Base-by-base conservation (phyloP, 768 basidiomycete species). In the Pluteus cervinus region DNA sequence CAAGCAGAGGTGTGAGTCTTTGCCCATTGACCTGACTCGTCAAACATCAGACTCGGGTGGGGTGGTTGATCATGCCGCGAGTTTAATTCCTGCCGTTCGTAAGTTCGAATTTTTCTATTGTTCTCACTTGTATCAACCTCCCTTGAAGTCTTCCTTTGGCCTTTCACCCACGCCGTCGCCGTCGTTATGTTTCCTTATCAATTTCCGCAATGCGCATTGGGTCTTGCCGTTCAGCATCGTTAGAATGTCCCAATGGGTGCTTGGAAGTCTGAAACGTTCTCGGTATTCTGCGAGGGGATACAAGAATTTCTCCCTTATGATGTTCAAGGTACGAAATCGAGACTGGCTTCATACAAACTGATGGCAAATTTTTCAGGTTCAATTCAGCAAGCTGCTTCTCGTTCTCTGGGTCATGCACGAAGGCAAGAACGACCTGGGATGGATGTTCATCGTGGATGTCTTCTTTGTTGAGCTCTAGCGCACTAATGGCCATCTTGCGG, bases 401-500 rank as follows among this genome's bases (percentile, higher is more conserved):
- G 46, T 76, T 79, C 43, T 89, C 81, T 20, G 60, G 65, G 54
- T 93, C 88, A 29, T 77, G 69, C 81, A 94, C 88, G 54, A 98
- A 81, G 34, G 80, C 62, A 10, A 75, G 74, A 33, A 99, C 90
- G 6, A 87, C 83, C 47, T 84, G 79, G 2, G 94, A 97, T 18
- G 92, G 86, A 54, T 93, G 87, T 49, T 86, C 79, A 46, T 88
- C 88, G 40, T 87, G 86, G 23, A 90, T 72, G 62, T 99, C 96
- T 57, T 98, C 96, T 51, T 93, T 91, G 47, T 99, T 96, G n/a
- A 89, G 73, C 54, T 96, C 94, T 9, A 97, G 74, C 4, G 94
- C 90, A 58, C 96, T 91, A n/a, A 89, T 86, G 24, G 94, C 93
- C 91, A 99, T 96, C 68, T 98, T 97, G 25, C 89, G 82, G 3